Evolutionary conservation across 108 stramenopile species (phyloP).

Genomic region (Hondaea fermentalgiana): DNA sequence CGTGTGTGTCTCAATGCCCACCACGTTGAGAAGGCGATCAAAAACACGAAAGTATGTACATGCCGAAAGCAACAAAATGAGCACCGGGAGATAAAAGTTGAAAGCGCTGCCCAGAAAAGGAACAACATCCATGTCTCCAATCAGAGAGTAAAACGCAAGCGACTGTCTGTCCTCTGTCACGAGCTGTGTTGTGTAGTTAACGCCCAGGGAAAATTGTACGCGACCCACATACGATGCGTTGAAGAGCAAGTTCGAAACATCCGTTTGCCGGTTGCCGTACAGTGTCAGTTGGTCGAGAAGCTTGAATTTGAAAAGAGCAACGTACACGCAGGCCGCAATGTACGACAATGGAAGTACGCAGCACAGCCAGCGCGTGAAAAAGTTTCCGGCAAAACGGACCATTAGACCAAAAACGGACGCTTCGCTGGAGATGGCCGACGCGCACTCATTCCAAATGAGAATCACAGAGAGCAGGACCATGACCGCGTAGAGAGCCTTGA

Average conservation of each 20-base stretch:
- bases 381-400: neutral
- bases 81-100: neutral
- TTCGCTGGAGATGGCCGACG: neutral
- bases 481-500: neutral
- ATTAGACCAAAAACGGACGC: neutral
- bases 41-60: neutral
- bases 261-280: neutral
- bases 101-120: neutral
- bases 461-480: neutral
- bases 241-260: neutral
- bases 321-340: neutral
- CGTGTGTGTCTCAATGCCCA: neutral
- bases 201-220: neutral
- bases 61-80: neutral
- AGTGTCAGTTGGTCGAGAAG: neutral
- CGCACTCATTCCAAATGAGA: neutral
- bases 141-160: neutral
- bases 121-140: neutral
- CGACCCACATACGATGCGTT: slow-evolving; percentile 2
- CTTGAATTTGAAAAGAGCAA: neutral
- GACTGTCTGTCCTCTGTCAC: neutral
- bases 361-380: neutral
- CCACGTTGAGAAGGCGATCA: neutral
- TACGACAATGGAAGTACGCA: neutral
- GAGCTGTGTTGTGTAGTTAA: neutral